Percentiles rank a stretch among this genome's conserved stretches.
Conservation (phyloP, 2,329 filamentous ascomycete genomes). For the Fonsecaea monophora region DNA sequence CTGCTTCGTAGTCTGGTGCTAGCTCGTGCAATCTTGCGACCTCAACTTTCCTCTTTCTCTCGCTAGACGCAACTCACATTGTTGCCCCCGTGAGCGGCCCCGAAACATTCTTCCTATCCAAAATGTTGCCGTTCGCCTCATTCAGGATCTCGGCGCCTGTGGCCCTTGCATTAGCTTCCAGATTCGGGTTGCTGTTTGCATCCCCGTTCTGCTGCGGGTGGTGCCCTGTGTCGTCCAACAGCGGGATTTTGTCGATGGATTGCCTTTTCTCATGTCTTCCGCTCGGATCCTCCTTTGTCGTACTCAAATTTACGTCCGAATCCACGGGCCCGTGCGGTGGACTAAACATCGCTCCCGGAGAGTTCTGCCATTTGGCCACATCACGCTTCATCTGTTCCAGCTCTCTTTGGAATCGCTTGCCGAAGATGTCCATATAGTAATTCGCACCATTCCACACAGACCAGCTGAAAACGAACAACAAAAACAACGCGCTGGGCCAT, state of each 20-base stretch:
- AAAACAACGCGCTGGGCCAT: constrained; percentile 77
- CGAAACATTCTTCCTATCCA: constrained; percentile 21
- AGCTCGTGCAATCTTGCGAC: not conserved
- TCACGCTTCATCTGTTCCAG: constrained; percentile 87
- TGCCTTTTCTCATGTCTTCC: constrained; percentile 25
- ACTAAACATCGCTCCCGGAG: constrained; percentile 46
- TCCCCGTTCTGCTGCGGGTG: constrained; percentile 17
- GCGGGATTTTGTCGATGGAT: constrained; percentile 37
- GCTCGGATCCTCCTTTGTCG: constrained; percentile 12
- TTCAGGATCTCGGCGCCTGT: constrained; percentile 31
- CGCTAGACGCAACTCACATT: not conserved
- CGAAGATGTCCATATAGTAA: constrained; percentile 98
- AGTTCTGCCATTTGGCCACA: constrained; percentile 83
- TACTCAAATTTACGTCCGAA: constrained; percentile 7
- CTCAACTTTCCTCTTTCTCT: not conserved
- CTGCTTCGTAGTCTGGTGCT: not conserved
- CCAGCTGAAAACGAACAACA: constrained; percentile 86
- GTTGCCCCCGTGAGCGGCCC: not conserved
- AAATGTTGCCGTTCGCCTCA: constrained; percentile 20
- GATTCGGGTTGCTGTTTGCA: constrained; percentile 3
- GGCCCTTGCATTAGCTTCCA: constrained; percentile 6
- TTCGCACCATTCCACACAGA: constrained; percentile 96
- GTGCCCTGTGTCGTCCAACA: constrained; percentile 35
- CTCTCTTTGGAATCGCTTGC: constrained; percentile 95
- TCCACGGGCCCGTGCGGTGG: constrained; percentile 30